Base-by-base conservation (phyloP, 768 basidiomycete genomes). In the Kwoniella newhampshirensis region DNA sequence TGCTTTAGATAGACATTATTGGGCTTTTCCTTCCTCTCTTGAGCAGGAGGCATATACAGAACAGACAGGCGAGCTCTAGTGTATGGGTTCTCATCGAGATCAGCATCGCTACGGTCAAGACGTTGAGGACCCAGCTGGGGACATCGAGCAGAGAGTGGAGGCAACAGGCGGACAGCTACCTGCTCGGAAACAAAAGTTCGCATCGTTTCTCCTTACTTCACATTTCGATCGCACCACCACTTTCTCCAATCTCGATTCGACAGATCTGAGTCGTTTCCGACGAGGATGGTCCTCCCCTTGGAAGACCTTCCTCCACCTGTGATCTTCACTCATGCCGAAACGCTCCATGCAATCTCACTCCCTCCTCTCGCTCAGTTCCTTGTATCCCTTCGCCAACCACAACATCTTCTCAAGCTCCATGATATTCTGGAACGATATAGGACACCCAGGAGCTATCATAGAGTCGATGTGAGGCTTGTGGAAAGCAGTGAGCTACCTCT, bases 321-420 rank as follows among this genome's bases (percentile, higher is more conserved):
- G 4, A 48, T 67, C 8, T 62, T 70, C 46, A 39, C 45, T 2
- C 58, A 70, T 37, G 32, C 60, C 28, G 68, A 70, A 27, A 60
- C 59, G 17, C 68, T 70, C 35, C 68, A 70, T 26, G 56, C 56
- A 2, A 70, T 70, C 41, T 41, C 44, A 12, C 48, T 70, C 9
- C 62, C 68, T n/a, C 68, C 68, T 7, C 56, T 70, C 9, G 68
- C 68, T 17, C 49, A 47, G 17, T 70, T 66, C 55, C 63, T 70
- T 41, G 35, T 54, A 7, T 28, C 28, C 12, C 48, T 70, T 8
- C 28, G 51, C 23, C 23, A 25, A 32, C 56, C 62, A 9, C 60
- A 67, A 28, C 64, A 67, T 32, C 59, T 70, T 11, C 20, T 64
- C 21, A 63, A 61, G 56, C 60, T 70, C 4, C 51, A 70, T 27